These are phyloP conservation scores for Plenodomus lindquistii DNA, from an alignment of 2,329 filamentous ascomycete species.

Conservation along the genomic window DNA sequence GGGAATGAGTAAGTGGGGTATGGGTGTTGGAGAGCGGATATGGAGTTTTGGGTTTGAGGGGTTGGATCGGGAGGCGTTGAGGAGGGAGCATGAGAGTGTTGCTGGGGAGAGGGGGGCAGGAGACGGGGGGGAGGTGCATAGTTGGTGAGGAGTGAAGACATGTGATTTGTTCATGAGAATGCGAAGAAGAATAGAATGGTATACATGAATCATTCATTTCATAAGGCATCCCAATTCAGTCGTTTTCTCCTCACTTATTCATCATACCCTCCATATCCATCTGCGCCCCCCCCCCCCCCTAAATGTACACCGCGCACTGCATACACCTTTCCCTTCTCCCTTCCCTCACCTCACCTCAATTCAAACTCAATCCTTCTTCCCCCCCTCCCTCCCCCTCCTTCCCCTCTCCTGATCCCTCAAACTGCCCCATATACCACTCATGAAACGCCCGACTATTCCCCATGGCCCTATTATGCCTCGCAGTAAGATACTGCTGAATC, in stretches of 20 bases:
- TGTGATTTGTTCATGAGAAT: no score
- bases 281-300: no score
- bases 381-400: no score
- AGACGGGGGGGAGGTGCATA: not conserved
- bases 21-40: slow-evolving; percentile 42
- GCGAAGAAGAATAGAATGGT: no score
- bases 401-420: not conserved
- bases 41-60: slow-evolving; percentile 48
- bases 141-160: no score
- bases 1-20: slow-evolving; percentile 29
- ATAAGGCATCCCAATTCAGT: no score
- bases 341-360: no score
- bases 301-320: not conserved
- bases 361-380: not conserved
- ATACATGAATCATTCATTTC: no score
- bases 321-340: no score
- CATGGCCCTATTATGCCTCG: not conserved
- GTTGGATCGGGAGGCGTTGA: slow-evolving; percentile 29
- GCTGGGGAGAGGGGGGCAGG: not conserved
- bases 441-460: not conserved
- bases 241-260: no score
- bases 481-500: not conserved
- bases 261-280: no score
- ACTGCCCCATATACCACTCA: not conserved
- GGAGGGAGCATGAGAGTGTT: slow-evolving; percentile 30